A percentile compares a stretch with the other conserved stretches of the same genome.
Conservation (phyloP, 192 early-diverging fungal species). For the Rhizoclosmatium globosum region DNA sequence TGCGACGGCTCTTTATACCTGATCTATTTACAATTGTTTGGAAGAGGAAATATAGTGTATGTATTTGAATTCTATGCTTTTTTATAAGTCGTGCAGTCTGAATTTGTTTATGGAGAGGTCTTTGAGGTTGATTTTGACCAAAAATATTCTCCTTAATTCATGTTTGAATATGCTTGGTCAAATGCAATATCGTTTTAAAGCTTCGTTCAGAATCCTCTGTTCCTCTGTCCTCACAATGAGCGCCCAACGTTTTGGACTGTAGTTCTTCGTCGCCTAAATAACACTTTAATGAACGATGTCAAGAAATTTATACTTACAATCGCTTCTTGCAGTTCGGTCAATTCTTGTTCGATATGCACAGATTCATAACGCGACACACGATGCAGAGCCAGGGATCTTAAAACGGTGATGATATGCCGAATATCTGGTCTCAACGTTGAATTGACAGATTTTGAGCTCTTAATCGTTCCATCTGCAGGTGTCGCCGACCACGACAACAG, state of each 20-base stretch:
- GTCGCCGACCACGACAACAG: constrained; percentile 21
- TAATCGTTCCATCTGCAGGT: not conserved
- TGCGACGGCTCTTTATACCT: no score
- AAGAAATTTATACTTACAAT: constrained; percentile 7
- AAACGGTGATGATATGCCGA: not conserved
- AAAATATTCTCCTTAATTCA: no score
- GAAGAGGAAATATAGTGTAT: no score
- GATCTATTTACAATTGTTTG: no score
- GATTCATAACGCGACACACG: not conserved
- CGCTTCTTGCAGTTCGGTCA: not conserved
- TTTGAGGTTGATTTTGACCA: no score
- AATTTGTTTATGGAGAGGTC: no score
- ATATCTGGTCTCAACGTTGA: constrained; percentile 3
- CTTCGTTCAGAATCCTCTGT: constrained; percentile 7
- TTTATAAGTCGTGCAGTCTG: no score
- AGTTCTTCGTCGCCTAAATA: constrained; percentile 12
- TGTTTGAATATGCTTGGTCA: no score
- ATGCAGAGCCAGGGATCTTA: not conserved
- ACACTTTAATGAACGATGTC: no score
- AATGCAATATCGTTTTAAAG: not conserved
- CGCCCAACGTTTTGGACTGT: constrained; percentile 1
- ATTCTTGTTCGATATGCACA: not conserved
- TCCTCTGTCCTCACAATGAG: constrained; percentile 19
- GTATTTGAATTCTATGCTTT: no score
- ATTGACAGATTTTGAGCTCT: not conserved